Percentiles rank a stretch among this genome's conserved stretches.
Conservation (phyloP, 2,329 filamentous ascomycete genomes). For the Penicillium expansum region DNA sequence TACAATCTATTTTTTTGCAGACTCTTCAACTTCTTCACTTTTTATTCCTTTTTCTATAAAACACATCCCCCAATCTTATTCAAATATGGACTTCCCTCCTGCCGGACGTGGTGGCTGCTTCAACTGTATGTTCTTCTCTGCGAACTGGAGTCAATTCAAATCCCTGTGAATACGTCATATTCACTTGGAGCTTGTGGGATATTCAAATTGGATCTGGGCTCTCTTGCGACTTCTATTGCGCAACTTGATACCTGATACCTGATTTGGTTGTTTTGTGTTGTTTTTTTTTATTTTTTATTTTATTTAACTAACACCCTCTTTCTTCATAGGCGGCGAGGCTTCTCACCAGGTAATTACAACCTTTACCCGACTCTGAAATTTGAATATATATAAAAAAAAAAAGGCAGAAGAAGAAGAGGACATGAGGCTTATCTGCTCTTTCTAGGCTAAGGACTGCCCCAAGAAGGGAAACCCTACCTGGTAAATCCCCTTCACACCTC, state of each 20-base stretch:
- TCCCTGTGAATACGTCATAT: slow-evolving; percentile 6
- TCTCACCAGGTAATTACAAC: slow-evolving; percentile 66
- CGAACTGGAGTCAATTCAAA: background rate
- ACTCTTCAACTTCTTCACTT: slow-evolving; percentile 12
- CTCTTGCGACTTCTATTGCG: background rate
- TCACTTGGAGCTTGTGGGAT: background rate
- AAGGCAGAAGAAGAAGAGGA: too few species aligned
- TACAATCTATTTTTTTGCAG: slow-evolving; percentile 19
- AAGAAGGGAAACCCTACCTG: slow-evolving; percentile 80
- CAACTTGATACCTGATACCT: background rate
- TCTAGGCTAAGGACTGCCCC: slow-evolving; percentile 78
- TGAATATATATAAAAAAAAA: background rate
- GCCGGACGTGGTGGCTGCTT: slow-evolving; percentile 55
- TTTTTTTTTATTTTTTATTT: too few species aligned
- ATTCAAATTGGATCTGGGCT: background rate
- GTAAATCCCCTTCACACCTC: slow-evolving; percentile 49
- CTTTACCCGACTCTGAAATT: background rate
- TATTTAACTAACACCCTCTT: slow-evolving; percentile 22
- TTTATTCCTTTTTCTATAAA: background rate
- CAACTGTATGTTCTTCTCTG: slow-evolving; percentile 52
- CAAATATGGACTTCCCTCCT: slow-evolving; percentile 51
- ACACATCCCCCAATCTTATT: background rate
- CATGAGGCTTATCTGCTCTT: slow-evolving; percentile 23
- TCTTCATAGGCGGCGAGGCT: slow-evolving; percentile 63
- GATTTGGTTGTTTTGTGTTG: too few species aligned